A percentile compares a stretch with the other conserved stretches of the same genome.
Evolutionary conservation across 2,329 filamentous ascomycete species (phyloP).

Genomic region (Ampelomyces quisqualis): DNA sequence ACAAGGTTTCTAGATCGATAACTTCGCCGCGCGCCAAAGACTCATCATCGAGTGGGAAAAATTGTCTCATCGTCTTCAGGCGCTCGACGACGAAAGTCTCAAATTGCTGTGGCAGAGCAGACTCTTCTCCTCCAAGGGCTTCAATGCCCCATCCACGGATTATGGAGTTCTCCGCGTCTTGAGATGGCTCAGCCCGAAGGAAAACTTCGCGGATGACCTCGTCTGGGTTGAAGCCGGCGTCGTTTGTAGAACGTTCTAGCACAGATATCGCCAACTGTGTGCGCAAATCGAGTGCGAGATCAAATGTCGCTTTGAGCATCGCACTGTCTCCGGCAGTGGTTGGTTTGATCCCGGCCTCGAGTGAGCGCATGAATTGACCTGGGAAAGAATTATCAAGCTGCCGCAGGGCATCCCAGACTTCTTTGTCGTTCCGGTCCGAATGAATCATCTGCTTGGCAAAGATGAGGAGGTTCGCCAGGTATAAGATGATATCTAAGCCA

Average conservation of each 20-base stretch:
- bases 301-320: conserved; percentile 48
- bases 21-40: conserved; percentile 28
- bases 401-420: conserved; percentile 33
- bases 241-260: conserved; percentile 38
- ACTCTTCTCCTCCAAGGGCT: conserved; percentile 43
- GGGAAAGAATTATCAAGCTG: conserved; percentile 42
- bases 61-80: conserved; percentile 41
- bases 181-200: conserved; percentile 24
- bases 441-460: conserved; percentile 45
- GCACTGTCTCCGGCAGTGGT: conserved; percentile 42
- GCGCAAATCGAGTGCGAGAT: conserved; percentile 55
- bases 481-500: conserved; percentile 47
- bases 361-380: conserved; percentile 31
- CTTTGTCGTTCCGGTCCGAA: conserved; percentile 28
- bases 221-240: conserved; percentile 44
- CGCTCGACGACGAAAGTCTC: conserved; percentile 41
- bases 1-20: conserved; percentile 49
- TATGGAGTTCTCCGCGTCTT: conserved; percentile 8
- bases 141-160: conserved; percentile 41
- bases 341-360: conserved; percentile 12
- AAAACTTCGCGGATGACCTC: conserved; percentile 48
- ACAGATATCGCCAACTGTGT: conserved; percentile 56
- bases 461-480: conserved; percentile 48
- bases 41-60: conserved; percentile 38
- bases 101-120: conserved; percentile 40